phyloP scores from a whole-genome alignment of 2,329 filamentous ascomycete species.

The Fusarium piperis region DNA sequence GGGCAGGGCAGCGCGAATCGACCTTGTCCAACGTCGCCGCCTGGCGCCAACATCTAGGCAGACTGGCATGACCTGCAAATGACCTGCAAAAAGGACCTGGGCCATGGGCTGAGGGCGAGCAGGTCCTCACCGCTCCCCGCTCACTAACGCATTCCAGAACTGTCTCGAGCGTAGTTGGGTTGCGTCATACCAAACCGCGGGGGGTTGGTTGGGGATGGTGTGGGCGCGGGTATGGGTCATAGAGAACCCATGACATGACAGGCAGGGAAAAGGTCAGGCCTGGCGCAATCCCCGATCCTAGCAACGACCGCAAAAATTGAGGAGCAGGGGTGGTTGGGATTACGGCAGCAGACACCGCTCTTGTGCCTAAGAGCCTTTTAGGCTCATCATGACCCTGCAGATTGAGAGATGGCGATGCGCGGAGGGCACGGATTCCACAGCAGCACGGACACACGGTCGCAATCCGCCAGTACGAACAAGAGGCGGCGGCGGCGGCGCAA shows the following conservation, averaged over 20 bases:
- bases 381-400: constrained; percentile 36
- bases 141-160: constrained; percentile 34
- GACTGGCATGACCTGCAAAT: constrained; percentile 27
- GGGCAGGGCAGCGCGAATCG: constrained; percentile 15
- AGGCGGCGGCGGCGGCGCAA: constrained; percentile 27
- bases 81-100: constrained; percentile 13
- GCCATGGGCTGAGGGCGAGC: constrained; percentile 22
- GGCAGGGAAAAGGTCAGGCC: constrained; percentile 31
- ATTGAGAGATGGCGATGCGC: constrained; percentile 33
- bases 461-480: constrained; percentile 21
- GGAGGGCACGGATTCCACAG: constrained; percentile 32
- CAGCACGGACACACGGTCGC: constrained; percentile 22
- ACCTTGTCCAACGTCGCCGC: constrained; percentile 21
- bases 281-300: constrained; percentile 24
- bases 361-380: constrained; percentile 35
- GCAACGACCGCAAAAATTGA: constrained; percentile 31
- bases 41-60: constrained; percentile 27
- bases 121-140: constrained; percentile 34
- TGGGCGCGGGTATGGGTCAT: constrained; percentile 25
- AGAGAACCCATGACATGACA: constrained; percentile 41
- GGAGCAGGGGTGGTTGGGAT: constrained; percentile 27
- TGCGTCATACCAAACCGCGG: constrained; percentile 41
- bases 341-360: constrained; percentile 36
- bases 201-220: constrained; percentile 30
- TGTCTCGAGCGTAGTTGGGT: constrained; percentile 29